phyloP scores from a whole-genome alignment of 352 stramenopile genomes.

The Pythium folliculosum region DNA sequence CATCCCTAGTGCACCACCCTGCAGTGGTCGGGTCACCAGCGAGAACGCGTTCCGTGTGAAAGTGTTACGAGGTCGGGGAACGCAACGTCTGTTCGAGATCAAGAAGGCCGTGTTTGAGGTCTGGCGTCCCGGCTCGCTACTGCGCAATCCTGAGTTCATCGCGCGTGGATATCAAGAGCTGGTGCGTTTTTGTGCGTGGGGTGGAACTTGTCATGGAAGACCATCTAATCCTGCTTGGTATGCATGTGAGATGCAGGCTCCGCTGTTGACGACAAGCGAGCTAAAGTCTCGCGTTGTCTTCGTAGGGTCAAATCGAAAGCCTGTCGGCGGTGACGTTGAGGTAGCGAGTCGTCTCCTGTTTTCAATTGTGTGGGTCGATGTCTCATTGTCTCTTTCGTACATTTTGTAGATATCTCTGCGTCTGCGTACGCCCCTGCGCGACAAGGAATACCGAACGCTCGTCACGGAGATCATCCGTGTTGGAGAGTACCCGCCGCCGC shows the following conservation, averaged over 20 bases:
- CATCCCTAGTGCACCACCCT: conserved; percentile 37
- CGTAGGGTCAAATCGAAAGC: conserved; percentile 69
- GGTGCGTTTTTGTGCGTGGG: conserved; percentile 32
- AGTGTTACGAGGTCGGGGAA: conserved; percentile 61
- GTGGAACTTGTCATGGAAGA: neutral
- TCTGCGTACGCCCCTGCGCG: conserved; percentile 57
- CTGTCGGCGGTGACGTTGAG: conserved; percentile 63
- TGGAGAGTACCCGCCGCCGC: conserved; percentile 45
- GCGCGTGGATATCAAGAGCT: conserved; percentile 66
- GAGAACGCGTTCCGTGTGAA: conserved; percentile 47
- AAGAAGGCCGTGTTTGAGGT: conserved; percentile 82
- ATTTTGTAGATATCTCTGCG: conserved; percentile 52
- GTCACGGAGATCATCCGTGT: conserved; percentile 53
- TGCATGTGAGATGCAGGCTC: conserved; percentile 30
- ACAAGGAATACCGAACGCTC: conserved; percentile 54
- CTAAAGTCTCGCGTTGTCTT: conserved; percentile 58
- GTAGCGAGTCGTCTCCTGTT: conserved; percentile 24
- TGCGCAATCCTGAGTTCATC: conserved; percentile 68
- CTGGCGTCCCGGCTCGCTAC: conserved; percentile 59
- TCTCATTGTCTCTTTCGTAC: neutral
- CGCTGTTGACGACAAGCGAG: conserved; percentile 53
- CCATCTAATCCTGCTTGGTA: no score
- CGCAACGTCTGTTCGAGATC: conserved; percentile 77
- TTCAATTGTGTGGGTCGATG: neutral
- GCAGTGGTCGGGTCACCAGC: conserved; percentile 26